Percentiles rank a stretch among this genome's conserved stretches.
phyloP scores from a whole-genome alignment of 371 early-diverging fungal genomes.

The Mucor indicus region DNA sequence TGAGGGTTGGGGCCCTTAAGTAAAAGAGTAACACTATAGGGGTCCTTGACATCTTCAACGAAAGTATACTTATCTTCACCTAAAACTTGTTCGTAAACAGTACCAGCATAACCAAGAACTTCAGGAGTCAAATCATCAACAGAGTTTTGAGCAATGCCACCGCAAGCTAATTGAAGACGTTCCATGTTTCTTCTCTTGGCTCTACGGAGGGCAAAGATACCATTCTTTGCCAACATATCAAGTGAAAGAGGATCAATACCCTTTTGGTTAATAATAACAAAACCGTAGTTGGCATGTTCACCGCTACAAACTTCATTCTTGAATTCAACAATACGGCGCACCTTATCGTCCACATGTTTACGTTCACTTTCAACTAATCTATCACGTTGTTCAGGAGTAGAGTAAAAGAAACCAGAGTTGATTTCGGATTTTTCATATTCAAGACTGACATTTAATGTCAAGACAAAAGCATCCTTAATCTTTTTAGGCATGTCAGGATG shows the following conservation, averaged over 20 bases:
- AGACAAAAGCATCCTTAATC: constrained; percentile 87
- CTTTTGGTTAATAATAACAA: constrained; percentile 99
- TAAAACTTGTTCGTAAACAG: constrained; percentile 94
- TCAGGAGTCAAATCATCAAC: constrained; percentile 92
- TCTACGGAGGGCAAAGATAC: constrained; percentile 97
- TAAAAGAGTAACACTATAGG: constrained; percentile 94
- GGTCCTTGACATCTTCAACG: constrained; percentile 96
- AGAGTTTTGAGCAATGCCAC: constrained; percentile 97
- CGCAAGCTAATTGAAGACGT: constrained; percentile 96
- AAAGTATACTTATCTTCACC: constrained; percentile 99
- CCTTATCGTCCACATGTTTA: constrained; percentile 91
- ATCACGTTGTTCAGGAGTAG: constrained; percentile 97
- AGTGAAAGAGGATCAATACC: constrained; percentile 99
- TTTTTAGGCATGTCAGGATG: constrained; percentile 99
- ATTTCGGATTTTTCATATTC: constrained; percentile 99
- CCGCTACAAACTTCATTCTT: constrained; percentile 91
- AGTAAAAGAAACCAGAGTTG: constrained; percentile 99
- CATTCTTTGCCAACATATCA: constrained; percentile 96
- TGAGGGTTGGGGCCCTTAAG: constrained; percentile 97
- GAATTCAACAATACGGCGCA: constrained; percentile 94
- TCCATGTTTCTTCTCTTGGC: constrained; percentile 99
- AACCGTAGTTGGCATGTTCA: constrained; percentile 75
- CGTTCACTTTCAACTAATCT: constrained; percentile 98
- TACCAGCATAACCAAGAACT: constrained; percentile 93
- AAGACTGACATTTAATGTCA: constrained; percentile 98